Conservation (phyloP, 176 grass and related monocot species). For the Carex cristatella region DNA sequence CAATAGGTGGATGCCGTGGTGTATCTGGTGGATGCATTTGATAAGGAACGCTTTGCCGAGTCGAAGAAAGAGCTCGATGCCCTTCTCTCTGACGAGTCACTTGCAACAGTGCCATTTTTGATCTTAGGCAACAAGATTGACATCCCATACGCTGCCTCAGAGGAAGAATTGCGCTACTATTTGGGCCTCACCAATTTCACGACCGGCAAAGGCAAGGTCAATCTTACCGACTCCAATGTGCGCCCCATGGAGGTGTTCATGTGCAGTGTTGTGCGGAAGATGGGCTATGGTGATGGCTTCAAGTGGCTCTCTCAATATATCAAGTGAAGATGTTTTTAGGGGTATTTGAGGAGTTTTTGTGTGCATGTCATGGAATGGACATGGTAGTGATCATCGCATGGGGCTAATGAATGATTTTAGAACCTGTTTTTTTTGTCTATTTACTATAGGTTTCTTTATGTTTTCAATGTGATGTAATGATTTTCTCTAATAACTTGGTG, state of each 20-base stretch:
- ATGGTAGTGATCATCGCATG: neutral
- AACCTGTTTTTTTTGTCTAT: constrained; percentile 23
- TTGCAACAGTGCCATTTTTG: constrained; percentile 52
- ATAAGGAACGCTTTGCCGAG: constrained; percentile 33
- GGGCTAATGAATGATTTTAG: constrained; percentile 17
- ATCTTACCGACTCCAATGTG: constrained; percentile 25
- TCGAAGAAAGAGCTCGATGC: constrained; percentile 36
- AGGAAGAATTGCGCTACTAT: constrained; percentile 31
- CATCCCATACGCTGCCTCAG: constrained; percentile 25
- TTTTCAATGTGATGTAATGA: constrained; percentile 15
- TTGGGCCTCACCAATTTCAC: constrained; percentile 37
- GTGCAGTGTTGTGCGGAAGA: constrained; percentile 66
- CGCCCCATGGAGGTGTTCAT: constrained; percentile 67
- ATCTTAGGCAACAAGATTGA: constrained; percentile 79
- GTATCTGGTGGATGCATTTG: constrained; percentile 55
- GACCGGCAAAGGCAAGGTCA: constrained; percentile 47
- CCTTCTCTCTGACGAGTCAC: constrained; percentile 42
- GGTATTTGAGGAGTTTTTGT: constrained; percentile 2
- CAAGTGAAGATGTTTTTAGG: constrained; percentile 30
- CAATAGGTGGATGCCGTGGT: constrained; percentile 59
- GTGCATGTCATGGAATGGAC: constrained; percentile 6
- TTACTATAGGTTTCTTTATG: constrained; percentile 24
- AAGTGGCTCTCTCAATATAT: constrained; percentile 71
- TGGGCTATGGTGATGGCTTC: constrained; percentile 70
- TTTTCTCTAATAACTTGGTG: constrained; percentile 22